Conservation (phyloP, 148 eudicot genomes). For the Rhododendron mucronatum region DNA sequence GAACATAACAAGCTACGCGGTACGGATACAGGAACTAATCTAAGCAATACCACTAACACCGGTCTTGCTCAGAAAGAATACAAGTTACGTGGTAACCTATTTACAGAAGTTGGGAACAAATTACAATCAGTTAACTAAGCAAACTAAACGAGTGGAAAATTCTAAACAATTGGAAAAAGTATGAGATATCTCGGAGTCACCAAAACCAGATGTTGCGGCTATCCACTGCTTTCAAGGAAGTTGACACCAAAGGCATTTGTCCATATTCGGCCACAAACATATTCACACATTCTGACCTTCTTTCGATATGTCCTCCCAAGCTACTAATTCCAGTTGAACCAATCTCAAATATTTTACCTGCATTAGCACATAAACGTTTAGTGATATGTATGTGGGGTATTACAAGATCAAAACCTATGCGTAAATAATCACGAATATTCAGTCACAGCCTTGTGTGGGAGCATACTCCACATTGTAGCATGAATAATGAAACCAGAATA, state of each 20-base stretch:
- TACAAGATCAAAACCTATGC: background rate
- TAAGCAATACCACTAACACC: background rate
- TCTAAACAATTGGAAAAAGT: background rate
- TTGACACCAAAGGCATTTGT: slow-evolving; percentile 73
- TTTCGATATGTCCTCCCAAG: slow-evolving; percentile 72
- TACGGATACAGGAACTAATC: background rate
- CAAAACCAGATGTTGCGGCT: slow-evolving; percentile 77
- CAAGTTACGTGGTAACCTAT: background rate
- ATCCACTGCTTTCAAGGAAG: slow-evolving; percentile 69
- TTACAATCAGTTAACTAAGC: slow-evolving; percentile 1
- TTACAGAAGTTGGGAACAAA: slow-evolving; percentile 6
- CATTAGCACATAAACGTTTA: slow-evolving; percentile 1
- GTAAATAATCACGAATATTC: background rate
- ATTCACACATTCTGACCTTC: slow-evolving; percentile 63
- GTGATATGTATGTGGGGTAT: background rate
- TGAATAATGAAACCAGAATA: background rate
- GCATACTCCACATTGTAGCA: background rate
- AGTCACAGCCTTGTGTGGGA: no score
- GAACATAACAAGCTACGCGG: background rate
- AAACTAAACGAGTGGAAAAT: background rate
- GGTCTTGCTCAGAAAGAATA: background rate
- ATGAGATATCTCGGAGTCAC: slow-evolving; percentile 28
- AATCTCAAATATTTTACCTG: slow-evolving; percentile 80
- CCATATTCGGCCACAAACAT: slow-evolving; percentile 58
- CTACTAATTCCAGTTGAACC: slow-evolving; percentile 92